Evolutionary conservation across 306 rosid genomes (phyloP).

Genomic region (Rosa lucieae): DNA sequence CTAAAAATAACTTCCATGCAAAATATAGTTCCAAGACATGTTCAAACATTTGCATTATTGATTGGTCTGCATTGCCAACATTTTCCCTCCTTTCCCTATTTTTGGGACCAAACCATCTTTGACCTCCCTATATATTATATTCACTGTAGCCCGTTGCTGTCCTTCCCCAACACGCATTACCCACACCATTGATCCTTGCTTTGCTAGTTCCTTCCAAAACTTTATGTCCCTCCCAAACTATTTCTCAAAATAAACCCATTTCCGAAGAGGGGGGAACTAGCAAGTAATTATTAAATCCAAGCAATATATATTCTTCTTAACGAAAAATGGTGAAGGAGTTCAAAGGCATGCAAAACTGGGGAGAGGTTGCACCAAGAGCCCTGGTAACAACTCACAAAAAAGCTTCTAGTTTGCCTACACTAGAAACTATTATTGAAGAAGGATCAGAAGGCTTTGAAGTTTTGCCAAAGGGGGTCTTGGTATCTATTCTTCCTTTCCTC

Average conservation of each 20-base stretch:
- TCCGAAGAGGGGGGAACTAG: constrained; percentile 11
- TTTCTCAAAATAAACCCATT: neutral
- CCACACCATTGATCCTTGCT: neutral
- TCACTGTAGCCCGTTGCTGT: neutral
- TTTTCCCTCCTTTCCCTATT: neutral
- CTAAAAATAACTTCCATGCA: neutral
- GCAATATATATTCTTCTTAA: neutral
- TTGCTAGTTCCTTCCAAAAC: constrained; percentile 14
- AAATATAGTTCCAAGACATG: neutral
- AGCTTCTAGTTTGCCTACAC: constrained; percentile 28
- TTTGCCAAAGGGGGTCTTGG: constrained; percentile 17
- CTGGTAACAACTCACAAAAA: constrained; percentile 33
- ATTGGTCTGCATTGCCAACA: neutral
- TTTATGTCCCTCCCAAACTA: neutral
- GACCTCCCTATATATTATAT: neutral
- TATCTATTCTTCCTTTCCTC: constrained; percentile 23
- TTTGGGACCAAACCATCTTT: neutral
- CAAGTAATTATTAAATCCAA: neutral
- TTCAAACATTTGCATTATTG: neutral
- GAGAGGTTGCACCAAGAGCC: constrained; percentile 58
- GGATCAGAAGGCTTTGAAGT: constrained; percentile 21
- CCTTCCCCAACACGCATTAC: neutral
- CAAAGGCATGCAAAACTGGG: constrained; percentile 36
- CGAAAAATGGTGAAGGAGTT: constrained; percentile 43
- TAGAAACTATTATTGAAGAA: constrained; percentile 75